A percentile compares a stretch with the other conserved stretches of the same genome.
These are phyloP conservation scores for Flaveria robusta DNA, from an alignment of 129 eudicot species.

Conservation along the genomic window DNA sequence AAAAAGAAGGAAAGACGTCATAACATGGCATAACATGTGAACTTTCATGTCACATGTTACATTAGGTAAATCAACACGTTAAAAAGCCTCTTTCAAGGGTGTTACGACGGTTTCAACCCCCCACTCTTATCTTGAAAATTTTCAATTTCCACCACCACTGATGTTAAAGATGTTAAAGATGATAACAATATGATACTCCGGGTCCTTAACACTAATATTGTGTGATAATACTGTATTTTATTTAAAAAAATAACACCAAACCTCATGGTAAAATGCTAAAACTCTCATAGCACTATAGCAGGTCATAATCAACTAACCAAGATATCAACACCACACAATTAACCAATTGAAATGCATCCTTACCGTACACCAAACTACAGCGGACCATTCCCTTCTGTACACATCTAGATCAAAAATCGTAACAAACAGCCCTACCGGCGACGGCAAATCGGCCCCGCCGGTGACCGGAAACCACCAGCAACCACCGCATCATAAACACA, in stretches of 20 bases:
- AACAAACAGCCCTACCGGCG: slow-evolving; percentile 14
- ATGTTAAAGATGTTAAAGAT: too few relatives aligned
- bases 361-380: slow-evolving; percentile 20
- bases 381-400: slow-evolving; percentile 12
- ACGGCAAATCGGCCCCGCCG: slow-evolving; percentile 59
- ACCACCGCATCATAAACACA: slow-evolving; percentile 55
- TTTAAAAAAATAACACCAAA: not conserved
- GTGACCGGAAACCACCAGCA: slow-evolving; percentile 32
- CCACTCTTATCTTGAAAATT: too few relatives aligned
- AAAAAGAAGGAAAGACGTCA: not conserved
- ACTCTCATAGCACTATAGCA: not conserved
- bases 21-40: not conserved
- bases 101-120: not conserved
- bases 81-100: not conserved
- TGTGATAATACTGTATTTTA: not conserved
- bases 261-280: not conserved
- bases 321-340: slow-evolving; percentile 22
- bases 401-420: too few relatives aligned
- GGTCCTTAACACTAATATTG: too few relatives aligned
- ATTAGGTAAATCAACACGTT: not conserved
- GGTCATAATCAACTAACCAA: slow-evolving; percentile 9
- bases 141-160: too few relatives aligned
- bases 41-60: slow-evolving; percentile 8
- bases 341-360: slow-evolving; percentile 4
- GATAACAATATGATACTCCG: too few relatives aligned